Conservation (phyloP, 441 rosid species). For the Pelargonium exstipulatum region DNA sequence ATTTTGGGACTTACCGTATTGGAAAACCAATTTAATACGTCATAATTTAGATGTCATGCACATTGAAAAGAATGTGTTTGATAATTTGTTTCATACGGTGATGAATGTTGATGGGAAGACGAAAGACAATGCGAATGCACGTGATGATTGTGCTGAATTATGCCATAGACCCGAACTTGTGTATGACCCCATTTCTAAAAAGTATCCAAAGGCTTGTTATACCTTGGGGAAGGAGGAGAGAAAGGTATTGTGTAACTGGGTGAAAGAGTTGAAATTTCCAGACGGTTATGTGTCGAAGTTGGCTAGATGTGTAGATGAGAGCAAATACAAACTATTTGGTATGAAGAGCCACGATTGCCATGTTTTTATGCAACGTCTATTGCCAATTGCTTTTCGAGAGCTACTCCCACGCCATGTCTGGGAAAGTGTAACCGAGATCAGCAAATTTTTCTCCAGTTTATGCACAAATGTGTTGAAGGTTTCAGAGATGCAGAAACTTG, state of each 20-base stretch:
- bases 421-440: not conserved
- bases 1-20: not conserved
- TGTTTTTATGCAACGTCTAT: not conserved
- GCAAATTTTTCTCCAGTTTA: not conserved
- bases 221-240: not conserved
- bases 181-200: not conserved
- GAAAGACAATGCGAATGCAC: not conserved
- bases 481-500: not conserved
- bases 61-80: not conserved
- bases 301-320: not conserved
- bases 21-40: not conserved
- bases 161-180: not conserved
- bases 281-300: not conserved
- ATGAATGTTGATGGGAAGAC: not conserved
- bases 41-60: not conserved
- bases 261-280: not conserved
- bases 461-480: not conserved
- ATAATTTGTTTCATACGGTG: not conserved
- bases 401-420: not conserved
- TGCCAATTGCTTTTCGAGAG: not conserved
- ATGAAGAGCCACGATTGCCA: not conserved
- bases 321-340: not conserved
- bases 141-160: not conserved
- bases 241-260: not conserved
- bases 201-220: not conserved